A percentile compares a stretch with the other conserved stretches of the same genome.
Conservation (phyloP, 805 yeast genomes). For the Candida fluviatilis region DNA sequence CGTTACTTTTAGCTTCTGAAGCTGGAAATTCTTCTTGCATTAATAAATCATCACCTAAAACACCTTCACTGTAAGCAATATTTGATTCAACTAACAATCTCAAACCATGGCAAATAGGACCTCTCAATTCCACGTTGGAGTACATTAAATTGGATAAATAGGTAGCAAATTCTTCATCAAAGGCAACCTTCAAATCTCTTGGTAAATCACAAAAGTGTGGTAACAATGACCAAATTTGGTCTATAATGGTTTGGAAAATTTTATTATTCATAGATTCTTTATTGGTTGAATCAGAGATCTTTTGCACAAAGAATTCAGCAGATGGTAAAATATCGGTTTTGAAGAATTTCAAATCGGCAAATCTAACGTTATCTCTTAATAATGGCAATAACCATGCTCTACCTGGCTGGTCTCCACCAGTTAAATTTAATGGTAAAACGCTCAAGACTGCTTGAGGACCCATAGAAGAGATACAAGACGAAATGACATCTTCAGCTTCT, state of each 20-base stretch:
- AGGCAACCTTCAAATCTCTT: slow-evolving; percentile 58
- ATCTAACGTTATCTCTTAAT: slow-evolving; percentile 77
- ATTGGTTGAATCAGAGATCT: slow-evolving; percentile 38
- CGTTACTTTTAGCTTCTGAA: slow-evolving; percentile 48
- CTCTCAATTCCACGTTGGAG: slow-evolving; percentile 69
- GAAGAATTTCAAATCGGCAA: slow-evolving; percentile 65
- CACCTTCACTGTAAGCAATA: slow-evolving; percentile 57
- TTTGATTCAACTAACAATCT: slow-evolving; percentile 76
- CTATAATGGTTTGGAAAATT: slow-evolving; percentile 78
- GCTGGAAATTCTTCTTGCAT: slow-evolving; percentile 60
- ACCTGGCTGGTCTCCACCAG: slow-evolving; percentile 59
- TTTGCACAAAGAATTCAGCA: slow-evolving; percentile 48
- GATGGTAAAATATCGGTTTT: slow-evolving; percentile 63
- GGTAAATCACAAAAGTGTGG: slow-evolving; percentile 91
- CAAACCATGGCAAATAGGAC: slow-evolving; percentile 78
- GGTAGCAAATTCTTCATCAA: slow-evolving; percentile 76
- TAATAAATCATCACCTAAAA: slow-evolving; percentile 49
- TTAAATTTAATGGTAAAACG: slow-evolving; percentile 75
- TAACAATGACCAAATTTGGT: slow-evolving; percentile 88
- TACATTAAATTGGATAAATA: slow-evolving; percentile 70
- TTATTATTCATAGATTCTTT: slow-evolving; percentile 66
- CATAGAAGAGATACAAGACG: slow-evolving; percentile 70
- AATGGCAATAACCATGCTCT: slow-evolving; percentile 95
- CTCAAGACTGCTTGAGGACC: slow-evolving; percentile 84
- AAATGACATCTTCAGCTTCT: slow-evolving; percentile 77